Evolutionary conservation across 1,284 basidiomycete genomes (phyloP).

Genomic region (Trichosporon sp.): DNA sequence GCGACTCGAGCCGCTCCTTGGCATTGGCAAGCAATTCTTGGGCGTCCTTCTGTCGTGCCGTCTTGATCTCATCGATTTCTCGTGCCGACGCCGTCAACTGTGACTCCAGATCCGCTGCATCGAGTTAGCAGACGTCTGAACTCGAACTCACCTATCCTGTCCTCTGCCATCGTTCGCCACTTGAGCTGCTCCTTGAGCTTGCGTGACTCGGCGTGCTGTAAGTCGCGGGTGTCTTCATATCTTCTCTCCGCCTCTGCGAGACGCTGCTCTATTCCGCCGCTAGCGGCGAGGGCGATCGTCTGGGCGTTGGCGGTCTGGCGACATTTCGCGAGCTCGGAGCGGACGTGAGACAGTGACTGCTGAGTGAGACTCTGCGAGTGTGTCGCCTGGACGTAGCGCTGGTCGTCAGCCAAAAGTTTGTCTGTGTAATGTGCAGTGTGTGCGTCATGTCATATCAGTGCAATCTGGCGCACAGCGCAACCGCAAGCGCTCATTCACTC

Average conservation of each 20-base stretch:
- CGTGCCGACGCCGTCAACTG: slow-evolving; percentile 68
- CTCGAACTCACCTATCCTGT: slow-evolving; percentile 41
- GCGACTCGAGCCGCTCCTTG: slow-evolving; percentile 65
- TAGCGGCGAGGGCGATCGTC: slow-evolving; percentile 38
- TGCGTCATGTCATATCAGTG: slow-evolving; percentile 16
- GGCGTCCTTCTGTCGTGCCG: slow-evolving; percentile 68
- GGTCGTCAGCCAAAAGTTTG: slow-evolving; percentile 15
- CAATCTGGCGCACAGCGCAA: background rate
- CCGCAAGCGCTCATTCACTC: slow-evolving; percentile 23
- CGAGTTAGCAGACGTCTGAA: slow-evolving; percentile 14
- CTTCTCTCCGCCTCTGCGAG: slow-evolving; percentile 59
- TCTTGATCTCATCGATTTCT: slow-evolving; percentile 67
- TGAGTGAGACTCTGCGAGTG: slow-evolving; percentile 53
- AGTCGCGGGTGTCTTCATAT: slow-evolving; percentile 81
- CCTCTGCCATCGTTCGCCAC: slow-evolving; percentile 47
- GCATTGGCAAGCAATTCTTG: slow-evolving; percentile 73
- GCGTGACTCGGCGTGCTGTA: slow-evolving; percentile 72
- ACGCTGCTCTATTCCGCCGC: slow-evolving; percentile 52
- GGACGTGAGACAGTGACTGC: slow-evolving; percentile 51
- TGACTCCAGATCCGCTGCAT: slow-evolving; percentile 69
- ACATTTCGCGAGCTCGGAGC: slow-evolving; percentile 44
- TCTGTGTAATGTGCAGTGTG: background rate
- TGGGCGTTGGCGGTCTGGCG: slow-evolving; percentile 34
- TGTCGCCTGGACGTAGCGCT: slow-evolving; percentile 76
- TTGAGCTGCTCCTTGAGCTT: slow-evolving; percentile 65